Evolutionary conservation across 352 stramenopile genomes (phyloP), one percentile per base, ranked within the genome.

Genomic region (Phytophthora fragariae): DNA sequence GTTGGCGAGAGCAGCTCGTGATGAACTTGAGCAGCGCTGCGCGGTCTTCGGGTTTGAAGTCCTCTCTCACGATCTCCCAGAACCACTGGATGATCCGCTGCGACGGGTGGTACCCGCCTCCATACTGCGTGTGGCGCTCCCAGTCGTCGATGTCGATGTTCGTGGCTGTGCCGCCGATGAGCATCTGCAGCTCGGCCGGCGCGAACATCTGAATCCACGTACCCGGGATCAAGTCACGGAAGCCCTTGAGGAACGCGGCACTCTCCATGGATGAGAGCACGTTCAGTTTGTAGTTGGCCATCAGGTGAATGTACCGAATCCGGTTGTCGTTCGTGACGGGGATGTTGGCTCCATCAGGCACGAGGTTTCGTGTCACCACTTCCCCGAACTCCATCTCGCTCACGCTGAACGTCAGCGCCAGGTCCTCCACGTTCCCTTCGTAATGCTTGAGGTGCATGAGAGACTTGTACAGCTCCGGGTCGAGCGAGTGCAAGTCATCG

Each of bases 221-320:
- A 9, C 79, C 80, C 2, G 88, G 88, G 37, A 95, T 92, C 39
- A 95, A 71, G 56, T 93, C 84, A 6, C 86, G 86, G 54, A 95
- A 95, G 19, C 88, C 88, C 17, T 80, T 77, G 29, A 95, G 62
- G 57, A 94, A 93, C 14, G 88, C 86, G 1, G 77, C 76, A 31
- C 81, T 91, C 54, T 91, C 82, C 15, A 78, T 58, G 0, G 85
- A 82, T 4, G 82, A 85, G 46, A 85, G 68, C 49, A 98, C 84
- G 72, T 99, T 99, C 33, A 99, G 78, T 78, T 99, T 97, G 86
- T 98, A 97, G 71, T 99, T 98, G 19, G 97, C 97, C 35, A 99
- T 84, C 27, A 98, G 73, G 66, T 98, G 95, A 64, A 99, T 98
- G 80, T 99, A 99, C 14, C 92, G 86, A 63, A 98, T 97, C 37